These are phyloP conservation scores for Lagerstroemia speciosa DNA, from an alignment of 345 rosid genomes.

Conservation along the genomic window DNA sequence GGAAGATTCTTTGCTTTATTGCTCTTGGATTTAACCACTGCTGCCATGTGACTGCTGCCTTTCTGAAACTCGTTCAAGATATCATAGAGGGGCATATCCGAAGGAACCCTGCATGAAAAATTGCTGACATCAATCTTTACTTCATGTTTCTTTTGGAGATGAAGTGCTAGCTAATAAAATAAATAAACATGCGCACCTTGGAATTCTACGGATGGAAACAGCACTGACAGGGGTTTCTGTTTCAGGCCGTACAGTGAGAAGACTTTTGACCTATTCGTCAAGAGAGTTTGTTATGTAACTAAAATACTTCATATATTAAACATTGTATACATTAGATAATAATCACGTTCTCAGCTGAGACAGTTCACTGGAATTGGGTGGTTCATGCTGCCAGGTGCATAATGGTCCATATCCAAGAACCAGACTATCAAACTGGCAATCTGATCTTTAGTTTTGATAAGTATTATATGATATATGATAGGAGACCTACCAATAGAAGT, in stretches of 20 bases:
- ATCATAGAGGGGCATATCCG: conserved; percentile 94
- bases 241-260: conserved; percentile 94
- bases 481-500: conserved; percentile 65
- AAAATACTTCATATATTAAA: no score
- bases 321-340: no score
- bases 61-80: conserved; percentile 95
- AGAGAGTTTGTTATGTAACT: no score
- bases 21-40: conserved; percentile 74
- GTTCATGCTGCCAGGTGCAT: not conserved
- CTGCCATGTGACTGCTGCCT: conserved; percentile 99
- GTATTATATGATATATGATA: no score
- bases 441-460: no score
- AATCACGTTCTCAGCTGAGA: no score
- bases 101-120: conserved; percentile 65
- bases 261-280: conserved; percentile 65
- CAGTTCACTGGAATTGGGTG: no score
- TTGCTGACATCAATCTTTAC: not conserved
- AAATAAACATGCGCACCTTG: conserved; percentile 37
- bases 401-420: not conserved
- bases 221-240: conserved; percentile 86
- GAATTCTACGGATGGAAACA: conserved; percentile 86
- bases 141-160: not conserved
- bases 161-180: not conserved
- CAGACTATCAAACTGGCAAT: not conserved
- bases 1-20: conserved; percentile 35